These are phyloP conservation scores for Linderina pennispora DNA, from an alignment of 192 early-diverging fungal species.

Conservation along the genomic window DNA sequence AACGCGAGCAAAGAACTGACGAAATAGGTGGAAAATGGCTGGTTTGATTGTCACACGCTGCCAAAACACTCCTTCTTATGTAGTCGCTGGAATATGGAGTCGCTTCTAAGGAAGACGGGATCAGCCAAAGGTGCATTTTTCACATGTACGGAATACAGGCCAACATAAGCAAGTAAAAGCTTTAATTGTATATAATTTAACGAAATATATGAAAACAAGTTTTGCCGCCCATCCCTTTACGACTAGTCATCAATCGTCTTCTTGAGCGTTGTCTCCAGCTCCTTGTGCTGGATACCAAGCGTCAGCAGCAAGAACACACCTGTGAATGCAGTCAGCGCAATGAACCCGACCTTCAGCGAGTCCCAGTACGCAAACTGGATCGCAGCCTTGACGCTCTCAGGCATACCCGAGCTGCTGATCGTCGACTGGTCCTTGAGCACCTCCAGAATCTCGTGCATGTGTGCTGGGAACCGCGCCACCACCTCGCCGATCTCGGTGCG, in stretches of 20 bases:
- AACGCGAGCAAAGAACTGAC: too few species aligned
- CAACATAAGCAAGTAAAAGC: not conserved
- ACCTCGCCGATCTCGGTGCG: conserved; percentile 8
- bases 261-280: conserved; percentile 30
- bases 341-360: conserved; percentile 15
- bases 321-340: conserved; percentile 18
- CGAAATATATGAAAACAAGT: too few species aligned
- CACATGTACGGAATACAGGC: not conserved
- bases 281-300: conserved; percentile 23
- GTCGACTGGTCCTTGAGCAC: conserved; percentile 20
- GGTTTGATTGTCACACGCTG: too few species aligned
- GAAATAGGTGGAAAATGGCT: too few species aligned
- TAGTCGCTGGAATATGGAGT: too few species aligned
- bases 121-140: too few species aligned
- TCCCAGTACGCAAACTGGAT: conserved; percentile 11
- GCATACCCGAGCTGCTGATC: conserved; percentile 3
- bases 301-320: conserved; percentile 17
- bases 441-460: conserved; percentile 10
- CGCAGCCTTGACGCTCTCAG: not conserved
- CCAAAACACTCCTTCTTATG: too few species aligned
- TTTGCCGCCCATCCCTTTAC: not conserved
- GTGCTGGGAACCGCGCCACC: conserved; percentile 16
- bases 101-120: too few species aligned
- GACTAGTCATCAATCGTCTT: conserved; percentile 20
- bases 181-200: not conserved